A percentile compares a stretch with the other conserved stretches of the same genome.
Conservation (phyloP, 495 filamentous ascomycete species). For the Penicillium canariense region DNA sequence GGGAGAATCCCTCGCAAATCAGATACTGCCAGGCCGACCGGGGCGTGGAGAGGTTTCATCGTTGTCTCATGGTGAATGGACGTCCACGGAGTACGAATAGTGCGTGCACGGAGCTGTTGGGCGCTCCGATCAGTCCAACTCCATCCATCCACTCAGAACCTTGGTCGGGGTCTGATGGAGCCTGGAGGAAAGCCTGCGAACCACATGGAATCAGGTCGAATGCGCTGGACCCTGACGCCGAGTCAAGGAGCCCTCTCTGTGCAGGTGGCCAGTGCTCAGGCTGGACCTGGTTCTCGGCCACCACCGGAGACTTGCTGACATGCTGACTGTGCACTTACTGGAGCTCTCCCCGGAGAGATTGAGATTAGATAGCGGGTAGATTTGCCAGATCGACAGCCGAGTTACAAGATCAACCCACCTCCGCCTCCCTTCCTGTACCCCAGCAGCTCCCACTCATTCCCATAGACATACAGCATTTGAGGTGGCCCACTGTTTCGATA, state of each 20-base stretch:
- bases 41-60: neutral
- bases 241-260: neutral
- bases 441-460: no score
- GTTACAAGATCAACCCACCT: no score
- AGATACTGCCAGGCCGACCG: neutral
- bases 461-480: no score
- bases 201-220: slow-evolving; percentile 11
- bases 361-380: no score
- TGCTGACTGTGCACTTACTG: no score
- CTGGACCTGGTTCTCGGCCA: neutral
- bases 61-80: neutral
- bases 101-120: neutral
- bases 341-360: no score
- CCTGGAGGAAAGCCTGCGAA: neutral
- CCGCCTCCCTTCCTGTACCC: no score
- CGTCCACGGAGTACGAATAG: no score
- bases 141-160: neutral
- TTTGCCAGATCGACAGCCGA: no score
- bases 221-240: neutral
- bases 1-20: neutral
- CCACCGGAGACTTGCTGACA: no score
- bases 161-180: neutral
- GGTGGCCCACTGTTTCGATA: no score
- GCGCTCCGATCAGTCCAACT: neutral
- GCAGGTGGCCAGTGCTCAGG: neutral